Conservation (phyloP, 2,329 filamentous ascomycete species). For the Coccinonectria pachysandricola region DNA sequence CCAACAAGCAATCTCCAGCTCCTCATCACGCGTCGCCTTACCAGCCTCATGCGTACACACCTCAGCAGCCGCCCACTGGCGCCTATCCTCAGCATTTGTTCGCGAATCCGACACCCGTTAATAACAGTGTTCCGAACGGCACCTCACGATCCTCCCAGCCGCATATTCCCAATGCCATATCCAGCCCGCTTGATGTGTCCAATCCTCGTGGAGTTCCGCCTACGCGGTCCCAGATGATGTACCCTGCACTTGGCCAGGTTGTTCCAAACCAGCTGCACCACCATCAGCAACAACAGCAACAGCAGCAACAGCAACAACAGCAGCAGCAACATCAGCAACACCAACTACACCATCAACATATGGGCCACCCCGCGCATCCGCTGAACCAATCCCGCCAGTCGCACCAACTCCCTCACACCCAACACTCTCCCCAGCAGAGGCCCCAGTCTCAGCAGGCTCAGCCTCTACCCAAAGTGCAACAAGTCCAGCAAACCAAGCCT, state of each 20-base stretch:
- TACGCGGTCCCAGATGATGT: constrained; percentile 34
- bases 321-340: too few species aligned
- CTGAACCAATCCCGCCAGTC: constrained; percentile 17
- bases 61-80: constrained; percentile 39
- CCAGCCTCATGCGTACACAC: constrained; percentile 41
- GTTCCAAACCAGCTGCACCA: constrained; percentile 34
- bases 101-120: constrained; percentile 34
- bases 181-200: constrained; percentile 36
- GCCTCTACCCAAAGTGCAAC: constrained; percentile 20
- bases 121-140: constrained; percentile 38
- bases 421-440: constrained; percentile 23
- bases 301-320: too few species aligned
- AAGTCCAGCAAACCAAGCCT: constrained; percentile 24
- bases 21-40: constrained; percentile 46
- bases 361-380: constrained; percentile 18
- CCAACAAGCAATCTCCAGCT: constrained; percentile 45
- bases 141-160: constrained; percentile 33
- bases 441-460: constrained; percentile 29
- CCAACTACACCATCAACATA: constrained; percentile 23
- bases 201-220: constrained; percentile 33
- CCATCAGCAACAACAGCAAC: constrained; percentile 30
- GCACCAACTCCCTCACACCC: constrained; percentile 18
- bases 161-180: constrained; percentile 38
- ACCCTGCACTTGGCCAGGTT: constrained; percentile 28
- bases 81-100: constrained; percentile 45